Base-by-base conservation (phyloP, 2,329 filamentous ascomycete genomes). In the Raffaelea ambrosiae region DNA sequence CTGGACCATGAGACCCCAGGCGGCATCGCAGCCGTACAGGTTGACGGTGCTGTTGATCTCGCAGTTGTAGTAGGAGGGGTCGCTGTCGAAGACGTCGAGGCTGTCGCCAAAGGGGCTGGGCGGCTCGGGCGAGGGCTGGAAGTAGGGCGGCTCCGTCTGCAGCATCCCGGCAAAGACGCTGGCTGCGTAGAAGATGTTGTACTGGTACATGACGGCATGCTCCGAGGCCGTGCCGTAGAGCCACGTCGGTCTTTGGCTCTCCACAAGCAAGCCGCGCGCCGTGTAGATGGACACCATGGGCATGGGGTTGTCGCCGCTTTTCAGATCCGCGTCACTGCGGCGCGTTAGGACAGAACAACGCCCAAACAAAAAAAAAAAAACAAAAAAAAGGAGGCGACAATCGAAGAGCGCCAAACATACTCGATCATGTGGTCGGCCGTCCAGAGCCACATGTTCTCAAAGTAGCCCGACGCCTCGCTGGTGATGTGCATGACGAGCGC, bases 81-180 rank as follows among this genome's bases (percentile, higher is more conserved):
- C 55, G 10, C 42, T 40, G 20, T 18, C 7, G 16, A 38, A 23
- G 2, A 29, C 16, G 22, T 44, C 48, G 22, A 31, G 29, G n/a
- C 44, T 44, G 9, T 8, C 8, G 38, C 44, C 47, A 40, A 48
- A 59, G 2, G 54, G 58, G 21, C 44, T 56, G 13, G 53, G 51
- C 3, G 54, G 53, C 3, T 43, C 83, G 71, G 58, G 55, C 22
- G 33, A 83, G 71, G 58, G 55, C 45, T 63, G 59, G 66, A 76
- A 82, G 65, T 73, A 78, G 11, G 83, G 79, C 2, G 81, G 84
- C 61, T 88, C 84, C 0, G 78, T 79, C 59, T 87, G 83, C 50
- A 86, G 78, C 44, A 81, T 64, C 16, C 72, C 74, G 66, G 82
- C 76, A 55, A 70, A 75, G 54, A 77, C 57, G 56, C 74, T 70